These are phyloP conservation scores for Tripterygium wilfordii DNA, from an alignment of 177 flowering plant species.

Conservation along the genomic window DNA sequence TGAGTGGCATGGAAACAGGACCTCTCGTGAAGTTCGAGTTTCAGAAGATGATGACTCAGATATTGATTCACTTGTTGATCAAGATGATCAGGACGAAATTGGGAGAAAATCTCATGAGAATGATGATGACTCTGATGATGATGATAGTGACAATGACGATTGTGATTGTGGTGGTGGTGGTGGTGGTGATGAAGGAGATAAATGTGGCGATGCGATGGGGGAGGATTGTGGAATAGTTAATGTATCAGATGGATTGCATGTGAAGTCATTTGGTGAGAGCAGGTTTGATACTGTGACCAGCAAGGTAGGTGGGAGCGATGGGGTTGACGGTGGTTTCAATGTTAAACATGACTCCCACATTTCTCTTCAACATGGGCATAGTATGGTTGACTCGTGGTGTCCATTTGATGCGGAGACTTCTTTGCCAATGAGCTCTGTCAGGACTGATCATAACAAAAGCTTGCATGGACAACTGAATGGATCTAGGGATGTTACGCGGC, in stretches of 20 bases:
- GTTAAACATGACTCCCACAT: slow-evolving; percentile 19
- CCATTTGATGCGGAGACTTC: slow-evolving; percentile 1
- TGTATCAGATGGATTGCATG: not conserved
- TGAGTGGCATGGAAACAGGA: slow-evolving; percentile 42
- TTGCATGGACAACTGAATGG: not conserved
- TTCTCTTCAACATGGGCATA: slow-evolving; percentile 14
- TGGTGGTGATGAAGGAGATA: slow-evolving; percentile 9
- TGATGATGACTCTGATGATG: not conserved
- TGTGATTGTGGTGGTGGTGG: not conserved
- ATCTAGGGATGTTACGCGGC: slow-evolving; percentile 1
- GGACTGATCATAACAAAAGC: not conserved
- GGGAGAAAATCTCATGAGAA: slow-evolving; percentile 7
- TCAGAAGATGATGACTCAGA: slow-evolving; percentile 19
- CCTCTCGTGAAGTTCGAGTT: not conserved
- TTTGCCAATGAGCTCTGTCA: not conserved
- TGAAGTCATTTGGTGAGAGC: not conserved
- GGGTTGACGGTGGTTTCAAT: not conserved
- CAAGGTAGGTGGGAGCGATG: not conserved
- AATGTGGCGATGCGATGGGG: slow-evolving; percentile 1
- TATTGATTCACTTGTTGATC: slow-evolving; percentile 13
- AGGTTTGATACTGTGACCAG: not conserved
- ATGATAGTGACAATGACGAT: not conserved
- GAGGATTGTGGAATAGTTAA: slow-evolving; percentile 1
- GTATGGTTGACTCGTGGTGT: not conserved
- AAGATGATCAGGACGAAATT: not conserved